phyloP scores from a whole-genome alignment of 2,329 filamentous ascomycete genomes.

The Colletotrichum sp. region DNA sequence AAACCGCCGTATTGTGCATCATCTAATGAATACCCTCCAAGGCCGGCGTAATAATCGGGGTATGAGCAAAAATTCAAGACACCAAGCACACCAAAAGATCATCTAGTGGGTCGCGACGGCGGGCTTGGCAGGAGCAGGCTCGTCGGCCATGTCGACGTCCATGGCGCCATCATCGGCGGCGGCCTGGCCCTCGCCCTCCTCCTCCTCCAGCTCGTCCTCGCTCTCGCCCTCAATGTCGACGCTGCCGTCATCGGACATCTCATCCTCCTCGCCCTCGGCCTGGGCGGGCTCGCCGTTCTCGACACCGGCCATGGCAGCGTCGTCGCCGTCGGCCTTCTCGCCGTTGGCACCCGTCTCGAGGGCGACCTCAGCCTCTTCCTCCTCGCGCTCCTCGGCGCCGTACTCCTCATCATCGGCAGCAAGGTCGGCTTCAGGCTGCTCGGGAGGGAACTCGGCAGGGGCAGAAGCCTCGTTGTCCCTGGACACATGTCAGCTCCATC shows the following conservation, averaged over 20 bases:
- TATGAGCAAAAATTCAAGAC: slow-evolving; percentile 20
- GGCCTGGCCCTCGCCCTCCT: slow-evolving; percentile 47
- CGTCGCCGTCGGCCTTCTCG: slow-evolving; percentile 59
- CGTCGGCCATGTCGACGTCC: slow-evolving; percentile 52
- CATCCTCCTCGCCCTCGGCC: slow-evolving; percentile 68
- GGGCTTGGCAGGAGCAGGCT: slow-evolving; percentile 37
- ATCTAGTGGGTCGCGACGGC: slow-evolving; percentile 27
- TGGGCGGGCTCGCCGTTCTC: slow-evolving; percentile 56
- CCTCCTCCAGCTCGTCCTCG: slow-evolving; percentile 73
- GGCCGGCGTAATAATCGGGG: slow-evolving; percentile 15
- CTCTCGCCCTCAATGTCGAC: slow-evolving; percentile 83
- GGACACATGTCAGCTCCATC: slow-evolving; percentile 10
- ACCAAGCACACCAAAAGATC: slow-evolving; percentile 3
- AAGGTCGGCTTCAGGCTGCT: slow-evolving; percentile 94
- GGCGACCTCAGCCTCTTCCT: slow-evolving; percentile 62
- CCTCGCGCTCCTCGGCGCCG: slow-evolving; percentile 86
- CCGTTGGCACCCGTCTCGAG: slow-evolving; percentile 51
- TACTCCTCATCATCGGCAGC: slow-evolving; percentile 87
- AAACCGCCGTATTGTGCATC: slow-evolving; percentile 18
- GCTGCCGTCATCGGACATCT: slow-evolving; percentile 74
- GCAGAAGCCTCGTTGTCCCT: slow-evolving; percentile 99
- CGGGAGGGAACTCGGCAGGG: slow-evolving; percentile 93
- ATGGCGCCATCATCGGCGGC: slow-evolving; percentile 50
- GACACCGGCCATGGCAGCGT: slow-evolving; percentile 77
- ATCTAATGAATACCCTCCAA: slow-evolving; percentile 1